Conservation (phyloP, 2,329 filamentous ascomycete species). For the Penicillium digitatum region DNA sequence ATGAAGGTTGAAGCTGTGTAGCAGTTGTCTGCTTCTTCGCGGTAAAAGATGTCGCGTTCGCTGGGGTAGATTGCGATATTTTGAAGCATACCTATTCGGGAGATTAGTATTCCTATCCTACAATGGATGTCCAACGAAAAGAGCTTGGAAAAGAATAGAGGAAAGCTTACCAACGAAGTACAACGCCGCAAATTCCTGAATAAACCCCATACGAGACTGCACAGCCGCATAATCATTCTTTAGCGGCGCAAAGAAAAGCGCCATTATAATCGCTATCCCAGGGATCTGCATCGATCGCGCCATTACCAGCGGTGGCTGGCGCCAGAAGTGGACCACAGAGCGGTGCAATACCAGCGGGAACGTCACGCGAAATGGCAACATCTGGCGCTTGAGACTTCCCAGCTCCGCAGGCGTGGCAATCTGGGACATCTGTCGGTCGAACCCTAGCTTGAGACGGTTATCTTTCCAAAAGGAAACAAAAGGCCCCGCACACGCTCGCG, state of each 20-base stretch:
- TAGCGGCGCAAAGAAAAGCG: conserved; percentile 68
- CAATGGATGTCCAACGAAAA: neutral
- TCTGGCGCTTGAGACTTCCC: conserved; percentile 62
- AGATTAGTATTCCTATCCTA: neutral
- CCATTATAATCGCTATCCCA: conserved; percentile 59
- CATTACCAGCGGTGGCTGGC: conserved; percentile 61
- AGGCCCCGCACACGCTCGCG: conserved; percentile 59
- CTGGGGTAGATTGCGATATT: conserved; percentile 70
- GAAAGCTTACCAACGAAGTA: conserved; percentile 37
- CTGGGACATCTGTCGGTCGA: conserved; percentile 33
- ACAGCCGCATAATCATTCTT: conserved; percentile 65
- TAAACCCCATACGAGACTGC: conserved; percentile 69
- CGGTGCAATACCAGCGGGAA: conserved; percentile 66
- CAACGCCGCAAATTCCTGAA: conserved; percentile 64
- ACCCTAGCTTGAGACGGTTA: conserved; percentile 8
- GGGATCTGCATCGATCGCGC: conserved; percentile 65
- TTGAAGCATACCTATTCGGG: conserved; percentile 66
- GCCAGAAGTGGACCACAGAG: conserved; percentile 64
- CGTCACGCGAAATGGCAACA: conserved; percentile 58
- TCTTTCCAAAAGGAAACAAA: conserved; percentile 56
- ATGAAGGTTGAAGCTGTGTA: conserved; percentile 71
- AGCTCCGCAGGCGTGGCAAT: conserved; percentile 68
- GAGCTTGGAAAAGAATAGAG: neutral
- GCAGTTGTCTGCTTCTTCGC: conserved; percentile 68
- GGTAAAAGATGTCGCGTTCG: conserved; percentile 72